Conservation (phyloP, 805 yeast species). For the Saccharomycopsis lassenensis region DNA sequence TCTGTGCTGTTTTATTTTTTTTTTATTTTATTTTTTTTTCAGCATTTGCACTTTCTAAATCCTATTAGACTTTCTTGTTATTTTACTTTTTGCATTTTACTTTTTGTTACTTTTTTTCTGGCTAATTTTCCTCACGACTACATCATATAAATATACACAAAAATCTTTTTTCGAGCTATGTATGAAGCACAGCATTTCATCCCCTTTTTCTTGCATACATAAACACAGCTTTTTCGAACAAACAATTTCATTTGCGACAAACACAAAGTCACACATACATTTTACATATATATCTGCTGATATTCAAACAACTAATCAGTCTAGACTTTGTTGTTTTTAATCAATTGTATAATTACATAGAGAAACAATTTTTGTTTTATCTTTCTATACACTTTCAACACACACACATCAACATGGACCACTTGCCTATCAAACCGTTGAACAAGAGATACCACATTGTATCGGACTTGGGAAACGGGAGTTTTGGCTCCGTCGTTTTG, state of each 20-base stretch:
- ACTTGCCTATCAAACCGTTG: constrained; percentile 34
- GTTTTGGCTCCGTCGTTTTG: constrained; percentile 61
- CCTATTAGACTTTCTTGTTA: not conserved
- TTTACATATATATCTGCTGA: not conserved
- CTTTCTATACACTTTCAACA: no score
- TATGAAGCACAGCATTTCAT: no score
- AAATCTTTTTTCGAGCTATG: no score
- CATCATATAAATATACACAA: not conserved
- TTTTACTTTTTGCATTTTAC: not conserved
- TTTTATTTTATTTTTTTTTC: no score
- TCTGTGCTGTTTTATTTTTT: no score
- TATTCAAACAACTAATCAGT: no score
- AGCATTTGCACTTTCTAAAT: no score
- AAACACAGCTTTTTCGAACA: no score
- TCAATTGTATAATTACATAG: not conserved
- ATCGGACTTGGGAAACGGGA: constrained; percentile 56
- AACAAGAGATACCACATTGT: constrained; percentile 37
- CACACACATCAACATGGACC: no score
- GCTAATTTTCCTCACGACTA: not conserved
- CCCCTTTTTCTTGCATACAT: no score
- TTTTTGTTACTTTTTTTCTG: constrained; percentile 1
- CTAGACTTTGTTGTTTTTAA: not conserved
- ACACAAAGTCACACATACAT: not conserved
- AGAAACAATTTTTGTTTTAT: no score
- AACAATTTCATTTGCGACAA: no score